Base-by-base conservation (phyloP, 2,329 filamentous ascomycete species). In the Pseudocercospora eumusae region DNA sequence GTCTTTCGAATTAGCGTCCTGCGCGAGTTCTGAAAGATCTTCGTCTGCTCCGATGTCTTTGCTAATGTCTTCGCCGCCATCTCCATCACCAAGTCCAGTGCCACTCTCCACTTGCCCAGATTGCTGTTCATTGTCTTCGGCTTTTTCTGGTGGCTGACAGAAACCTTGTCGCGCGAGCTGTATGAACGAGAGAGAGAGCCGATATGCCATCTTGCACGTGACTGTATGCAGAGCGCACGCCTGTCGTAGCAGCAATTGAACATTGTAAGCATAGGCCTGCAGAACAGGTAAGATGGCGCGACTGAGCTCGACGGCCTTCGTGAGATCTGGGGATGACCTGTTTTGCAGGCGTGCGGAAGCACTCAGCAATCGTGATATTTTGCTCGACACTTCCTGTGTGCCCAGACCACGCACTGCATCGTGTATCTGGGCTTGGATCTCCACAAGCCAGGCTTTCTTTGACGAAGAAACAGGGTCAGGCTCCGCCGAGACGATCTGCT, bases 31-130 rank as follows among this genome's bases (percentile, higher is more conserved):
- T 0, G 90, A 87, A 4, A 99, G 80, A 73, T 99, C 93, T 75
- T 99, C 95, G 64, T 99, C 93, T 15, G 93, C 89, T 66, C 91
- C 87, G 52, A 99, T 89, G 71, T 99, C 95, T 74, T 99, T 98
- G 77, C 93, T 98, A 67, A 99, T 98, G 75, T 99, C 93, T 74
- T 99, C 93, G 4, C 97, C 91, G 10, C 95, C 96, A 50, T 97
- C 95, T 20, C 95, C 96, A 50, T 97, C 95, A 20, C 95, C 96
- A 23, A 99, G 86, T 33, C 95, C 96, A 10, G 93, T 98, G 15
- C 96, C 96, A 40, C 87, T 87, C 76, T 99, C 93, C 28, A 97
- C 81, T 69, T 96, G 90, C 11, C 93, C 91, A 23, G 86, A 84
- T 62, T 72, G 64, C 23, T 71, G 60, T 20, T 72, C 64, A 0